Evolutionary conservation across 768 basidiomycete genomes (phyloP).

Genomic region (Austroboletus eburneus): DNA sequence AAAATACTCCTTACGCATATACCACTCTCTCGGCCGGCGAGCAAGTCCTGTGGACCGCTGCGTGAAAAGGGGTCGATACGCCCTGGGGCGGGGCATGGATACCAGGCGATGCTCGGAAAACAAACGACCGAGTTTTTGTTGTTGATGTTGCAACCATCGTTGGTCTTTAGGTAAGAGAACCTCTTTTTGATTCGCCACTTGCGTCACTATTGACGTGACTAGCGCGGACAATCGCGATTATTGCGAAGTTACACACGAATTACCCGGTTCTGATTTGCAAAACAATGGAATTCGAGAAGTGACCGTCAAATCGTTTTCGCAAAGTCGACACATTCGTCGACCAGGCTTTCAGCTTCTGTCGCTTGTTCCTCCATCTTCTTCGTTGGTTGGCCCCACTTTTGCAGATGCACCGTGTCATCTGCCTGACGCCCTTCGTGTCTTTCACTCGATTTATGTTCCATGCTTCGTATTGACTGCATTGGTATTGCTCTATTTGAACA

Average conservation of each 20-base stretch:
- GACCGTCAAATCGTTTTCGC: conserved; percentile 85
- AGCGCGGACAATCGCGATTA: conserved; percentile 93
- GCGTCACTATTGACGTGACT: neutral
- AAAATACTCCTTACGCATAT: conserved; percentile 80
- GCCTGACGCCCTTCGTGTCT: conserved; percentile 66
- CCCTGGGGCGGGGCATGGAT: conserved; percentile 75
- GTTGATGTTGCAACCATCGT: conserved; percentile 55
- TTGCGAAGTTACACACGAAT: conserved; percentile 67
- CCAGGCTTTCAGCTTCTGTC: conserved; percentile 89
- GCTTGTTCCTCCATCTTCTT: conserved; percentile 38
- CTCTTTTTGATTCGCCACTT: neutral
- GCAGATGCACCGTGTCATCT: conserved; percentile 71
- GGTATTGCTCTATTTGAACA: conserved; percentile 43
- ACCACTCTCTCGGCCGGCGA: conserved; percentile 73
- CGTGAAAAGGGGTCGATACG: conserved; percentile 71
- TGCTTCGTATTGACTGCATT: conserved; percentile 52
- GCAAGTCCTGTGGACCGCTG: conserved; percentile 69
- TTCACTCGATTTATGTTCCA: conserved; percentile 61
- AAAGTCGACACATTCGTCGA: conserved; percentile 60
- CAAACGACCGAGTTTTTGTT: conserved; percentile 74
- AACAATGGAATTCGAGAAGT: conserved; percentile 57
- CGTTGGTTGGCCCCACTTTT: conserved; percentile 39
- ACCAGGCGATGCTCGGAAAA: conserved; percentile 79
- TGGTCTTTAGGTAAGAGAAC: conserved; percentile 65
- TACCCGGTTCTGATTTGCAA: conserved; percentile 24